A percentile compares a stretch with the other conserved stretches of the same genome.
phyloP scores from a whole-genome alignment of 2,329 filamentous ascomycete genomes.

The Fusarium pilosicola region DNA sequence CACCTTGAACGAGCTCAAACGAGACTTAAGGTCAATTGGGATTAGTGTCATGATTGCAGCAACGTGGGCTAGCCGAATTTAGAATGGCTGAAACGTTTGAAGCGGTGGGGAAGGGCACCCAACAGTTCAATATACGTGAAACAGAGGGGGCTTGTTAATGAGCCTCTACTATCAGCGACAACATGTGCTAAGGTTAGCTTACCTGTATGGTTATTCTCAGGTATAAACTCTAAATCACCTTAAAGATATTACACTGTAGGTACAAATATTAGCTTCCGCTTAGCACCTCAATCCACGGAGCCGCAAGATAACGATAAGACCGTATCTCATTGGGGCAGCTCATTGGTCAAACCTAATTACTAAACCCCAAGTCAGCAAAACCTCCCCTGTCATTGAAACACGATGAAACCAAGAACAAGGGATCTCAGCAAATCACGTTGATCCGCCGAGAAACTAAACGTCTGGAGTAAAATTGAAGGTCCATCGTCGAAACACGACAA shows the following conservation, averaged over 20 bases:
- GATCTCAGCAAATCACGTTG: background rate
- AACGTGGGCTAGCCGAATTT: background rate
- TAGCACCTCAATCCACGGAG: background rate
- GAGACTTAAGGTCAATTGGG: too few species aligned
- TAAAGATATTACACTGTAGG: background rate
- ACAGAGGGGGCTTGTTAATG: background rate
- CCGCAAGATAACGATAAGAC: background rate
- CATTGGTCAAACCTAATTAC: background rate
- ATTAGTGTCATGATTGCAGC: background rate
- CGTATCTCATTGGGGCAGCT: rapidly evolving
- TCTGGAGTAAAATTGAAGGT: constrained; percentile 1
- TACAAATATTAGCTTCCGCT: background rate
- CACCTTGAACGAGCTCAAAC: background rate
- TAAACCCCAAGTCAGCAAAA: background rate
- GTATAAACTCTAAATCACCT: background rate
- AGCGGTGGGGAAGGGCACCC: background rate
- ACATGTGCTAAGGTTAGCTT: background rate
- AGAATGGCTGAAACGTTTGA: background rate
- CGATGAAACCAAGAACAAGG: constrained; percentile 1
- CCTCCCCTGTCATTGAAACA: constrained; percentile 4
- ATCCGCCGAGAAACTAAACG: constrained; percentile 12
- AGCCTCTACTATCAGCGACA: too few species aligned
- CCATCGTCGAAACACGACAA: background rate
- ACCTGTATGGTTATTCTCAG: background rate
- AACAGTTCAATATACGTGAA: background rate